Base-by-base conservation (phyloP, 1,284 basidiomycete species). In the Malassezia brasiliensis region DNA sequence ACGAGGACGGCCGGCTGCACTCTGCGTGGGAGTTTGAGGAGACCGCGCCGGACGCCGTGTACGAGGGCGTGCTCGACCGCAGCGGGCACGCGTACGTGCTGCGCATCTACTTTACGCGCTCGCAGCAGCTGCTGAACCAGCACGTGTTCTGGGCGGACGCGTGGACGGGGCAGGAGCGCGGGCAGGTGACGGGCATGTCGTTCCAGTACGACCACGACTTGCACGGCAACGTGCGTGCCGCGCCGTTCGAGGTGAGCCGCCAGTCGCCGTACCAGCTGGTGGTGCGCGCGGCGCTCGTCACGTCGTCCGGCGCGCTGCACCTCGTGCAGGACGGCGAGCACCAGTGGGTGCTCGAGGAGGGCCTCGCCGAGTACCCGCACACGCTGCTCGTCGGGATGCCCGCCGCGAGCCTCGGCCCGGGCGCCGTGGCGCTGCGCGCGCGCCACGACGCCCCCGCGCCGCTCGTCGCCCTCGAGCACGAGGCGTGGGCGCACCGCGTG, bases 301-400 rank as follows among this genome's bases (percentile, higher is more conserved):
- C 88, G 0, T 83, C 82, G 5, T 86, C 85, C 0, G 89, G 89
- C 10, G 79, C 87, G 0, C 68, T 94, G 10, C 88, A 90, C 64
- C 77, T 86, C 10, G 86, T 87, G 82, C 78, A 83, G 45, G 80
- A 82, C 31, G 79, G 83, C 39, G 69, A 79, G 41, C 73, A 83
- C 17, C 77, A 81, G 49, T 96, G 89, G 90, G 81, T 81, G 0
- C 79, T 88, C 38, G 90, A 96, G 69, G 91, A 96, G 69, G 81
- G 83, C 0, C 79, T 94, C 11, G 78, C 87, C 0, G 79, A 83
- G 20, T 79, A 88, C 46, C 78, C 80, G 17, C 50, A 62, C 14
- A 56, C 65, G 17, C 56, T 83, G 53, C 82, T 89, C 55, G 81
- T 93, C 37, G 86, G 90, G 65, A 79, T 93, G 8, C 87, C 88